Base-by-base conservation (phyloP, 495 filamentous ascomycete species). In the Penicillium argentinense region DNA sequence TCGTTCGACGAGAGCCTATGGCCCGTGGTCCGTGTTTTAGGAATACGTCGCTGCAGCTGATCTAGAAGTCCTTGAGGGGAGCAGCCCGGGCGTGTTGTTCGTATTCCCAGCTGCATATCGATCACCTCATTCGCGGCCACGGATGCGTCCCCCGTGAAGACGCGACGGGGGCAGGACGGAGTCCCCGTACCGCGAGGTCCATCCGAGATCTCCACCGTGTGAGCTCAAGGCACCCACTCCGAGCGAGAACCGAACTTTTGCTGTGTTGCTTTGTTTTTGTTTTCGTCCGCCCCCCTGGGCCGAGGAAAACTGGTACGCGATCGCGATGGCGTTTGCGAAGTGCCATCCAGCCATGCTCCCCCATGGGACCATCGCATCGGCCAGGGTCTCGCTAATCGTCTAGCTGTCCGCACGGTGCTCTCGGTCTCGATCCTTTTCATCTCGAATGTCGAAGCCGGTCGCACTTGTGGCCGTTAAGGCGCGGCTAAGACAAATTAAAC, bases 21-120 rank as follows among this genome's bases (percentile, higher is more conserved):
- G 62, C 57, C 54, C 39, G 45, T 59, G 58, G 52, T 54, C 36
- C 44, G 59, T 64, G 63, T 67, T 67, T 63, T 55, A 63, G 44
- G 25, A 21, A 50, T 9, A 9, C 28, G 29, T 32, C 7, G 43
- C 29, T 54, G 38, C 47, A 60, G 49, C 40, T 48, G 47, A 42
- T 33, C 40, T 54, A 16, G 37, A 13, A 38, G 24, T 17, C 26
- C n/a, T n/a, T n/a, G n/a, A n/a, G n/a, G n/a, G n/a, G n/a, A n/a
- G n/a, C n/a, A n/a, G n/a, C n/a, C n/a, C n/a, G n/a, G 28, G 25
- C 33, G 32, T 32, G 30, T 19, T 9, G 11, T 5, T 50, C 5
- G 25, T 12, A 11, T 37, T 45, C 12, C 11, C 14, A 45, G n/a
- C 22, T 33, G 6, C 6, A n/a, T 3, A 32, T 32, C 6, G 9